A percentile compares a stretch with the other conserved stretches of the same genome.
Evolutionary conservation across 1,284 basidiomycete genomes (phyloP).

Genomic region (Heterobasidion annosum): DNA sequence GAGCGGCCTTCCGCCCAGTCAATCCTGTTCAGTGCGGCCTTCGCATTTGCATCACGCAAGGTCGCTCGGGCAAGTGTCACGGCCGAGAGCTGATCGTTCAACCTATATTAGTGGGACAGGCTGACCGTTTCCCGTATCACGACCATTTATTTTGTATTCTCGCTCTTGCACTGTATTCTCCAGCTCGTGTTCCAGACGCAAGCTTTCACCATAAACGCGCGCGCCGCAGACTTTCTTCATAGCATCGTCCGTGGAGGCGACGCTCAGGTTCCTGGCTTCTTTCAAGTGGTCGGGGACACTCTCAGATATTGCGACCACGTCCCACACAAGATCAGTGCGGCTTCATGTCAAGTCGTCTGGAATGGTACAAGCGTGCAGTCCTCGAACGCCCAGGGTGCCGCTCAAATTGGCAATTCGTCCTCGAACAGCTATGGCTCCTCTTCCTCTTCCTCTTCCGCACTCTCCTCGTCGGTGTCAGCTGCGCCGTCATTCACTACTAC

Average conservation of each 20-base stretch:
- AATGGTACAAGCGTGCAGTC: conserved; percentile 16
- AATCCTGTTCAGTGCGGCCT: not conserved
- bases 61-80: not conserved
- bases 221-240: conserved; percentile 44
- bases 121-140: conserved; percentile 62
- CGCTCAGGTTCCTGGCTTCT: conserved; percentile 41
- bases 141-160: conserved; percentile 57
- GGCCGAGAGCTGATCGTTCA: conserved; percentile 6
- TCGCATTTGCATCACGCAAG: not conserved
- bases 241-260: conserved; percentile 41
- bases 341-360: conserved; percentile 50
- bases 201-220: conserved; percentile 55
- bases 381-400: conserved; percentile 4
- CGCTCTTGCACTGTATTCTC: conserved; percentile 54
- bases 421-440: not conserved
- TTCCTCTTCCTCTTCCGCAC: not conserved
- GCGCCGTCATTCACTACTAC: not conserved
- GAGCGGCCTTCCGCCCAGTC: not conserved
- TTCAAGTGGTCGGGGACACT: conserved; percentile 33
- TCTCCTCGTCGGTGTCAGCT: not conserved
- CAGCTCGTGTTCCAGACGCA: conserved; percentile 63
- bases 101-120: conserved; percentile 53
- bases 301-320: conserved; percentile 53
- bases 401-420: not conserved
- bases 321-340: conserved; percentile 36